Base-by-base conservation (phyloP, 73 alveolate species). In the Paramecium bursaria region DNA sequence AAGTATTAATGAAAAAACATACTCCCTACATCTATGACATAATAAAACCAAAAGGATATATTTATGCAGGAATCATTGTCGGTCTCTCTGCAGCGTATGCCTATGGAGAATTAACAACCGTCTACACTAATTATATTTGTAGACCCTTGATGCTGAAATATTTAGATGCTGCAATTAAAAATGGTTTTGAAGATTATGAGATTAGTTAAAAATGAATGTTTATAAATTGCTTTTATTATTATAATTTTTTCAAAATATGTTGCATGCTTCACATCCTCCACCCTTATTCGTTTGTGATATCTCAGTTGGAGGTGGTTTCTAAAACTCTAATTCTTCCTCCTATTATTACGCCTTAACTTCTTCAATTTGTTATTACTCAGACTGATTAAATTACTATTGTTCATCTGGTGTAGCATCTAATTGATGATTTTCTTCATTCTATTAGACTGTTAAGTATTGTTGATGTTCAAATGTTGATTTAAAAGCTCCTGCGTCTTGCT, bases 101-200 rank as follows among this genome's bases (percentile, higher is more conserved):
- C 21, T 79, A 79, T 46, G 35, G 53, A 39, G 51, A 79, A 44
- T 79, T 48, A 42, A 79, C 57, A 1, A 21, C 57, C 4, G 33
- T 53, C 17, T 54, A 79, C 31, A 53, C 54, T 21, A 7, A 79
- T 21, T 50, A 79, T 31, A 61, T 79, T 2, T 33, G 73, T 19
- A 54, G 76, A 14, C 89, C 89, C 9, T 73, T 79, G 2, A 15
- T 79, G 82, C 46, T 33, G 61, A 79, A 79, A 21, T 79, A 79
- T 54, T 79, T 79, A 17, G 89, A 79, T 22, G 67, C 33, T 6
- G 89, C 89, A 21, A 79, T 33, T 23, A 39, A 54, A 21, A 79
- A 79, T 54, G 89, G 89, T 3, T 79, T 79, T 31, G 15, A 79
- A 55, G 85, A 79, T 54, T 79, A 79, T 52, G 85, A 73, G 14